Evolutionary conservation across 2,329 filamentous ascomycete genomes (phyloP).

Genomic region (Trichoderma brevicompactum): DNA sequence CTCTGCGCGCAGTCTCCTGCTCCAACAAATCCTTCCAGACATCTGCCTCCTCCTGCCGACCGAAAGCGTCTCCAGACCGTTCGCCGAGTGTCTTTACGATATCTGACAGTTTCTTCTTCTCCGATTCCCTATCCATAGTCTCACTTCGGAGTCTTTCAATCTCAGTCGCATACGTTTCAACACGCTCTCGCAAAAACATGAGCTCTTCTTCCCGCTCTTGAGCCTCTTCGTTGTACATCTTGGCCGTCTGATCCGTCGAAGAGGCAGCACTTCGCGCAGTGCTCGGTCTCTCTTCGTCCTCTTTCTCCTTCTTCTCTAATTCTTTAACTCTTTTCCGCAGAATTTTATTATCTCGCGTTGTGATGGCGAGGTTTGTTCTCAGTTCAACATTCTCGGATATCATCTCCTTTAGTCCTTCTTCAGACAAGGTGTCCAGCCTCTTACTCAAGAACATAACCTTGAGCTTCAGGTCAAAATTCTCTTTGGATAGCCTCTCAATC

Average conservation of each 20-base stretch:
- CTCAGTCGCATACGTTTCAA: slow-evolving; percentile 82
- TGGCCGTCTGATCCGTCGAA: slow-evolving; percentile 61
- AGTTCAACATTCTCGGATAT: slow-evolving; percentile 96
- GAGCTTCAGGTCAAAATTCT: slow-evolving; percentile 97
- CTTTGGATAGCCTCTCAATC: slow-evolving; percentile 93
- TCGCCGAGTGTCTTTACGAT: slow-evolving; percentile 64
- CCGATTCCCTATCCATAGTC: slow-evolving; percentile 75
- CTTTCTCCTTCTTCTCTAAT: slow-evolving; percentile 77
- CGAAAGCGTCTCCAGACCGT: slow-evolving; percentile 55
- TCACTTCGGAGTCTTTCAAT: slow-evolving; percentile 83
- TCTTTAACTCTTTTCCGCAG: slow-evolving; percentile 82
- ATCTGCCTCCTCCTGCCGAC: slow-evolving; percentile 68
- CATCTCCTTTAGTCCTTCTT: slow-evolving; percentile 97
- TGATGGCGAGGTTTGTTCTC: slow-evolving; percentile 84
- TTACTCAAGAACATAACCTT: slow-evolving; percentile 98
- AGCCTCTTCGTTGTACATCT: slow-evolving; percentile 61
- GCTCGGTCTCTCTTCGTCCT: slow-evolving; percentile 65
- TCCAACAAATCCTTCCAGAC: slow-evolving; percentile 96
- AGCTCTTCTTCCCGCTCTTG: slow-evolving; percentile 84
- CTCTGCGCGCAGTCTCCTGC: slow-evolving; percentile 84
- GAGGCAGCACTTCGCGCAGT: slow-evolving; percentile 62
- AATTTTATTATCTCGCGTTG: slow-evolving; percentile 88
- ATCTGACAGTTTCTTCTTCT: slow-evolving; percentile 85
- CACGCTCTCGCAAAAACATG: slow-evolving; percentile 77
- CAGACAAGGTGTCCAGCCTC: slow-evolving; percentile 87